phyloP scores from a whole-genome alignment of 257 asterid genomes.

The Fraxinus americana region DNA sequence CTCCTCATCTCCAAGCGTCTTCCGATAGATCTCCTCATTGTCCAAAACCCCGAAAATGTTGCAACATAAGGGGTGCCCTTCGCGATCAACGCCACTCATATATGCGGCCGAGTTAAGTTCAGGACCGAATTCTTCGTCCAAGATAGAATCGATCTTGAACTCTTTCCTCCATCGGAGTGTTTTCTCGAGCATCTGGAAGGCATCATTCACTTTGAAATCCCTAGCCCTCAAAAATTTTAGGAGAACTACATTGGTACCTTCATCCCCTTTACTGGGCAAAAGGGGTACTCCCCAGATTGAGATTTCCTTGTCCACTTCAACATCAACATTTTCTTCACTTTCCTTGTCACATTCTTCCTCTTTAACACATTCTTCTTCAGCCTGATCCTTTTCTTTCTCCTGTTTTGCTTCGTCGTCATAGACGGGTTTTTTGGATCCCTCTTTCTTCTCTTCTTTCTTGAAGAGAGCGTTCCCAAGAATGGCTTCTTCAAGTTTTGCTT shows the following conservation, averaged over 20 bases:
- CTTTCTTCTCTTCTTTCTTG: constrained; percentile 37
- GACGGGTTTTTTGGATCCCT: not conserved
- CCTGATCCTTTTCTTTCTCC: constrained; percentile 7
- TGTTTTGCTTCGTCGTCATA: constrained; percentile 24
- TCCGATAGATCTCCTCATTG: constrained; percentile 47
- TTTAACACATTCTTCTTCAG: constrained; percentile 28
- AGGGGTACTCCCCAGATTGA: constrained; percentile 82
- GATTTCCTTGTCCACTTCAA: constrained; percentile 38
- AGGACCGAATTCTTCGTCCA: constrained; percentile 55
- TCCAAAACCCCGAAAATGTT: constrained; percentile 69
- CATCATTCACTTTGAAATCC: constrained; percentile 68
- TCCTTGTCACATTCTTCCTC: constrained; percentile 18
- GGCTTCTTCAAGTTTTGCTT: constrained; percentile 67
- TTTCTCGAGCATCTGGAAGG: constrained; percentile 66
- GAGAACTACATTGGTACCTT: constrained; percentile 59
- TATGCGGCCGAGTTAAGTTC: constrained; percentile 62
- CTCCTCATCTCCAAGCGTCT: constrained; percentile 57
- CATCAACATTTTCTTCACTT: constrained; percentile 15
- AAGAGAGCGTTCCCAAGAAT: constrained; percentile 56
- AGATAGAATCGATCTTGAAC: constrained; percentile 49
- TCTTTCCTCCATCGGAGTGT: constrained; percentile 79
- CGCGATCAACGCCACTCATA: constrained; percentile 61
- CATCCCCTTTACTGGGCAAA: constrained; percentile 58
- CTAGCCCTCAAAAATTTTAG: constrained; percentile 76
- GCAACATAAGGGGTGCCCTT: constrained; percentile 81